These are phyloP conservation scores for Fusarium anguioides DNA, from an alignment of 2,329 filamentous ascomycete species.

Conservation along the genomic window DNA sequence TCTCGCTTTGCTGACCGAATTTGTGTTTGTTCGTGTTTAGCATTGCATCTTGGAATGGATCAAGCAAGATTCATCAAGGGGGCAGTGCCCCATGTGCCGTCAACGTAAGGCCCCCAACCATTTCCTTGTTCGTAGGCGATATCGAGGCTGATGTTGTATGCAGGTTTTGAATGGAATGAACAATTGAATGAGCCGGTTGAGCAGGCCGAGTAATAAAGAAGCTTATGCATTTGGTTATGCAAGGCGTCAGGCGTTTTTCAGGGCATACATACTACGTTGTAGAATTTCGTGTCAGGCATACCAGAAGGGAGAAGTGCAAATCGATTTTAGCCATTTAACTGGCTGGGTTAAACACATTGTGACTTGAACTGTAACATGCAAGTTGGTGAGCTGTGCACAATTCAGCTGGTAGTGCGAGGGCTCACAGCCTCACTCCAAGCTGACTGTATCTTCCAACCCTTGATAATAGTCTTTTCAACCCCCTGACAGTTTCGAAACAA, in stretches of 20 bases:
- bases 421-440: conserved; percentile 18
- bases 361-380: not conserved
- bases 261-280: conserved; percentile 35
- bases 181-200: conserved; percentile 49
- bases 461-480: conserved; percentile 8
- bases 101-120: conserved; percentile 72
- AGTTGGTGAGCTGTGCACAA: conserved; percentile 12
- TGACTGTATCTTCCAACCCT: conserved; percentile 14
- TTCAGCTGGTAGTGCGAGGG: conserved; percentile 7
- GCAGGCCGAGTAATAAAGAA: conserved; percentile 49
- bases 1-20: conserved; percentile 33
- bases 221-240: not conserved
- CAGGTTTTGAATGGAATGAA: conserved; percentile 57
- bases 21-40: conserved; percentile 56
- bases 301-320: conserved; percentile 1
- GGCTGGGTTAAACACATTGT: conserved; percentile 3
- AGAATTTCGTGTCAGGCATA: conserved; percentile 20
- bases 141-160: conserved; percentile 17
- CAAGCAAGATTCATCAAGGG: conserved; percentile 90
- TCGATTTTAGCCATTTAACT: conserved; percentile 6
- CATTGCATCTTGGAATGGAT: conserved; percentile 98
- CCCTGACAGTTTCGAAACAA: not conserved
- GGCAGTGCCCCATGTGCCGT: conserved; percentile 97
- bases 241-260: conserved; percentile 39
- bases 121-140: not conserved